Evolutionary conservation across 179 eudicot genomes (phyloP).

Genomic region (Beta lomatogona): DNA sequence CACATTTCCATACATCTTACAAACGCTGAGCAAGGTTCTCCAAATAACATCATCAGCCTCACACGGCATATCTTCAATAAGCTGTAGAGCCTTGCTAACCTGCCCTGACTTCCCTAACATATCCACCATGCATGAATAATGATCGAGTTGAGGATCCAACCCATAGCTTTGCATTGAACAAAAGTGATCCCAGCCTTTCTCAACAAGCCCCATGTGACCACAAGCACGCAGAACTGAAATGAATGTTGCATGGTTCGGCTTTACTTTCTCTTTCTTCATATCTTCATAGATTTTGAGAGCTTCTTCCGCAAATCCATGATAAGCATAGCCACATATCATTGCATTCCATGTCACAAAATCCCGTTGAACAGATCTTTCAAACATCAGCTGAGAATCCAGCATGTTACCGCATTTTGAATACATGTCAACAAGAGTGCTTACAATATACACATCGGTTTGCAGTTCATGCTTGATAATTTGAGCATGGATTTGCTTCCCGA

Average conservation of each 20-base stretch:
- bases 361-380: slow-evolving; percentile 54
- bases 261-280: slow-evolving; percentile 59
- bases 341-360: slow-evolving; percentile 94
- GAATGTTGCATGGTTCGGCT: slow-evolving; percentile 82
- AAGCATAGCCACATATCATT: slow-evolving; percentile 78
- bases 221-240: slow-evolving; percentile 86
- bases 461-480: slow-evolving; percentile 78
- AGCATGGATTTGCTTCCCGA: slow-evolving; percentile 92
- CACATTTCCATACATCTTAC: slow-evolving; percentile 69
- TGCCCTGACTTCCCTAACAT: slow-evolving; percentile 73
- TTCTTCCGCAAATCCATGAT: slow-evolving; percentile 78
- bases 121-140: slow-evolving; percentile 88
- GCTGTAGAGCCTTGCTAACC: slow-evolving; percentile 61
- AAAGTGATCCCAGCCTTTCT: slow-evolving; percentile 63
- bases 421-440: slow-evolving; percentile 92
- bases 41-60: slow-evolving; percentile 82
- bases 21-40: slow-evolving; percentile 64
- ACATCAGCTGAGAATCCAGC: slow-evolving; percentile 67
- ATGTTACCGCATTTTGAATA: slow-evolving; percentile 88
- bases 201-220: slow-evolving; percentile 81
- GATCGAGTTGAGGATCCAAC: slow-evolving; percentile 76
- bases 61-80: slow-evolving; percentile 79
- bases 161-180: slow-evolving; percentile 56
- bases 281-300: slow-evolving; percentile 53
- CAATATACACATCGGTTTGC: slow-evolving; percentile 70